Evolutionary conservation across 2,329 filamentous ascomycete species (phyloP).

Genomic region (Botrytis fabae): DNA sequence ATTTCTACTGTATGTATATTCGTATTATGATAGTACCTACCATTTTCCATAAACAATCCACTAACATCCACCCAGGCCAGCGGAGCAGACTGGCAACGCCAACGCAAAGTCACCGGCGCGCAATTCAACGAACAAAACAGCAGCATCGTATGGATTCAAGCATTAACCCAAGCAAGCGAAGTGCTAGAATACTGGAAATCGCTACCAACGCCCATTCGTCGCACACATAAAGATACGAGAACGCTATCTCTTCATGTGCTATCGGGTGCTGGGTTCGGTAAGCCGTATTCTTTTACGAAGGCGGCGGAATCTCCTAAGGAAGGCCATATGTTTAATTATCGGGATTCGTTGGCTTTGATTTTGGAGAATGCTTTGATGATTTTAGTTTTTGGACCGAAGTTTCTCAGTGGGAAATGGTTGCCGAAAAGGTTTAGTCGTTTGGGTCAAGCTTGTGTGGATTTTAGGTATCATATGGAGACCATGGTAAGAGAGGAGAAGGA

Average conservation of each 20-base stretch:
- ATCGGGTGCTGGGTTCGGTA: not conserved
- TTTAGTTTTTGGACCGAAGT: not conserved
- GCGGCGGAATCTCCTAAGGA: not conserved
- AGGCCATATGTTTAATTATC: not conserved
- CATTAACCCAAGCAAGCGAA: not conserved
- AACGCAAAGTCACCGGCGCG: not conserved
- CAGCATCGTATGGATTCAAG: not conserved
- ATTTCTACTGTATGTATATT: not conserved
- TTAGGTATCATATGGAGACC: not conserved
- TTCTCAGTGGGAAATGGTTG: not conserved
- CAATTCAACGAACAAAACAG: conserved; percentile 9
- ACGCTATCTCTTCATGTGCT: not conserved
- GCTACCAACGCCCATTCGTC: not conserved
- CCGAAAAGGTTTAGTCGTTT: not conserved
- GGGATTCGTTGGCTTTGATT: not conserved
- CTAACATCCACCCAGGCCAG: not conserved
- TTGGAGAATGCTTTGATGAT: conserved; percentile 3
- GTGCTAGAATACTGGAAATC: conserved; percentile 4
- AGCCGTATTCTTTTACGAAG: conserved; percentile 1
- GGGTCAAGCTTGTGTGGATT: not conserved
- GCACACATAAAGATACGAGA: not conserved
- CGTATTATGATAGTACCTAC: not conserved
- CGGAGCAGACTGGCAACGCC: conserved; percentile 14
- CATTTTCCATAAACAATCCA: not conserved
- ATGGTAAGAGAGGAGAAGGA: conserved; percentile 2